phyloP scores from a whole-genome alignment of 2,329 filamentous ascomycete genomes.

The Hypoxylon sp. region DNA sequence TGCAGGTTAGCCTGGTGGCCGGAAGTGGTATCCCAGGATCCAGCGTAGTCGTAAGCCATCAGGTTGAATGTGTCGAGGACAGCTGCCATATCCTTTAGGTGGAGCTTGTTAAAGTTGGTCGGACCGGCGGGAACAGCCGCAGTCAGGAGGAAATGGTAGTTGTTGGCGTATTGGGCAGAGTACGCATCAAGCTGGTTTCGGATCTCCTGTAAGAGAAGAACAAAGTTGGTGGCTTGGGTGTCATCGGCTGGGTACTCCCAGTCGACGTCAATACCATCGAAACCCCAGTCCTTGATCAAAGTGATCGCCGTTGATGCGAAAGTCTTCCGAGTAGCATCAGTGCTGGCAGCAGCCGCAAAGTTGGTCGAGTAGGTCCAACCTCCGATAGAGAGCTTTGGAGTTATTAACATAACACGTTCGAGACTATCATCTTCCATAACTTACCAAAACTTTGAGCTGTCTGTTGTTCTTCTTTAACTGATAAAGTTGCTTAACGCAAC shows the following conservation, averaged over 20 bases:
- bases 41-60: slow-evolving; percentile 83
- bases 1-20: slow-evolving; percentile 83
- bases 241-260: slow-evolving; percentile 60
- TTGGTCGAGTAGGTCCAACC: slow-evolving; percentile 88
- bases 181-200: slow-evolving; percentile 66
- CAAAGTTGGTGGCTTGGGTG: slow-evolving; percentile 61
- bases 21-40: slow-evolving; percentile 74
- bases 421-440: slow-evolving; percentile 62
- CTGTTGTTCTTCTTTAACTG: slow-evolving; percentile 83
- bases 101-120: slow-evolving; percentile 63
- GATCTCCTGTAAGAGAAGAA: slow-evolving; percentile 62
- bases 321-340: slow-evolving; percentile 69
- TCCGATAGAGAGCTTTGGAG: slow-evolving; percentile 76
- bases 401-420: not conserved
- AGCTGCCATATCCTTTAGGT: slow-evolving; percentile 62
- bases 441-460: slow-evolving; percentile 79
- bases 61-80: slow-evolving; percentile 71
- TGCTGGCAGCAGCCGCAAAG: slow-evolving; percentile 78
- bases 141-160: slow-evolving; percentile 69
- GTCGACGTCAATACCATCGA: slow-evolving; percentile 61
- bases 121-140: slow-evolving; percentile 68
- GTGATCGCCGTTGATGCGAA: slow-evolving; percentile 80
- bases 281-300: slow-evolving; percentile 80
- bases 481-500: slow-evolving; percentile 84
- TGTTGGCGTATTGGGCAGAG: slow-evolving; percentile 59